phyloP scores from a whole-genome alignment of 73 alveolate genomes.

The Paramecium sonneborni region DNA sequence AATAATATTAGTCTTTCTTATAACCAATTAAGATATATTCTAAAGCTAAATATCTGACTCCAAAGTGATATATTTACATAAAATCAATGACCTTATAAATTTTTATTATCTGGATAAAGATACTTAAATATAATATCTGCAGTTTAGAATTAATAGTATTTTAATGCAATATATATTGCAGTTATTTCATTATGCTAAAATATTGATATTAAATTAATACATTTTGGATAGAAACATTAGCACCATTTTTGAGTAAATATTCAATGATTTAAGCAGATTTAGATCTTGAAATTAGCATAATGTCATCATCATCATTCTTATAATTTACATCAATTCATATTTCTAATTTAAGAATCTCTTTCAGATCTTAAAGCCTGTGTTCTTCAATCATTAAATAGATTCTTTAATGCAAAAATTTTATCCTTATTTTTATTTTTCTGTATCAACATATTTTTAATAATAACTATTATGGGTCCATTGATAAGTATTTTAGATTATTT shows the following conservation, averaged over 20 bases:
- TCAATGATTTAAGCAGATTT: background rate
- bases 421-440: background rate
- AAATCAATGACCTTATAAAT: background rate
- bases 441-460: constrained; percentile 1
- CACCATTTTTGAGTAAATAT: constrained; percentile 24
- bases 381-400: background rate
- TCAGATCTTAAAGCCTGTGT: background rate
- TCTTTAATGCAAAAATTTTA: background rate
- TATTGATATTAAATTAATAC: background rate
- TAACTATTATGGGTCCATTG: constrained; percentile 49
- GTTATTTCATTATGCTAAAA: constrained; percentile 12
- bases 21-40: constrained; percentile 11
- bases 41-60: constrained; percentile 23
- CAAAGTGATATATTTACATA: constrained; percentile 6
- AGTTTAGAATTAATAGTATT: background rate
- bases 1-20: background rate
- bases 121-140: constrained; percentile 10
- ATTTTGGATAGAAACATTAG: background rate
- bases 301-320: constrained; percentile 26
- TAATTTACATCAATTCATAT: background rate
- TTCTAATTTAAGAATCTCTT: background rate
- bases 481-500: background rate
- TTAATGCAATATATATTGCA: constrained; percentile 7
- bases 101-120: background rate
- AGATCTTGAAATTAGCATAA: constrained; percentile 17